These are phyloP conservation scores for Xerocomus brunneocitrinus DNA, from an alignment of 768 basidiomycete genomes.

Conservation along the genomic window DNA sequence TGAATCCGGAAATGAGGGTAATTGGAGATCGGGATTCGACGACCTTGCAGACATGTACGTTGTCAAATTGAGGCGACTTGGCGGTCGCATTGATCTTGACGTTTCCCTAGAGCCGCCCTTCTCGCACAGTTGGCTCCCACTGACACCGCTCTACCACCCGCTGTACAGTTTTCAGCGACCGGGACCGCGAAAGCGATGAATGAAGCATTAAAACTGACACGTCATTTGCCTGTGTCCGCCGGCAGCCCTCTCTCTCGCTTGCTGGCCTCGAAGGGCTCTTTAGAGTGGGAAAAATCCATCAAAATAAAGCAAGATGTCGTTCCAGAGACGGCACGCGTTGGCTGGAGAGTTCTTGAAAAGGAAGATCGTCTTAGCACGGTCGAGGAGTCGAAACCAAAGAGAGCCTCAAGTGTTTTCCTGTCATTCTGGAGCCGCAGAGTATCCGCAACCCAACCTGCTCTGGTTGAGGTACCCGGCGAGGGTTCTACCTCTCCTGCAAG, in stretches of 20 bases:
- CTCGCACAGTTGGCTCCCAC: slow-evolving; percentile 46
- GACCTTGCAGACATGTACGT: slow-evolving; percentile 59
- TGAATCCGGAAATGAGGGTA: slow-evolving; percentile 25
- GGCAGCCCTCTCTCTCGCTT: slow-evolving; percentile 68
- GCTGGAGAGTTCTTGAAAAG: slow-evolving; percentile 69
- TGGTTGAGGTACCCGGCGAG: slow-evolving; percentile 19
- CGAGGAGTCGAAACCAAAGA: slow-evolving; percentile 45
- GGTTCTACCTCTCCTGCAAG: slow-evolving; percentile 23
- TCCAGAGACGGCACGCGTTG: slow-evolving; percentile 54
- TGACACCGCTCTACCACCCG: slow-evolving; percentile 46
- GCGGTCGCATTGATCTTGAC: slow-evolving; percentile 1
- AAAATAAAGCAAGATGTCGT: slow-evolving; percentile 47
- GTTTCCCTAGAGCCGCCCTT: slow-evolving; percentile 35
- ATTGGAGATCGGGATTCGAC: slow-evolving; percentile 43
- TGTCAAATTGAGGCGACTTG: neutral
- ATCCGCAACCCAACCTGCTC: slow-evolving; percentile 19
- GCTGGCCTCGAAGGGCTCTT: slow-evolving; percentile 64
- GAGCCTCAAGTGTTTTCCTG: slow-evolving; percentile 52
- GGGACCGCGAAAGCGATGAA: slow-evolving; percentile 54
- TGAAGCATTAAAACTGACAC: slow-evolving; percentile 60
- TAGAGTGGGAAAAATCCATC: slow-evolving; percentile 69
- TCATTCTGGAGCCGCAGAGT: slow-evolving; percentile 64
- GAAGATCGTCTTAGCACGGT: slow-evolving; percentile 30
- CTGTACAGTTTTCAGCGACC: slow-evolving; percentile 49
- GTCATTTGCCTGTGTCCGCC: slow-evolving; percentile 49